These are phyloP conservation scores for Irpex sp. DNA, from an alignment of 1,284 basidiomycete species.

Conservation along the genomic window DNA sequence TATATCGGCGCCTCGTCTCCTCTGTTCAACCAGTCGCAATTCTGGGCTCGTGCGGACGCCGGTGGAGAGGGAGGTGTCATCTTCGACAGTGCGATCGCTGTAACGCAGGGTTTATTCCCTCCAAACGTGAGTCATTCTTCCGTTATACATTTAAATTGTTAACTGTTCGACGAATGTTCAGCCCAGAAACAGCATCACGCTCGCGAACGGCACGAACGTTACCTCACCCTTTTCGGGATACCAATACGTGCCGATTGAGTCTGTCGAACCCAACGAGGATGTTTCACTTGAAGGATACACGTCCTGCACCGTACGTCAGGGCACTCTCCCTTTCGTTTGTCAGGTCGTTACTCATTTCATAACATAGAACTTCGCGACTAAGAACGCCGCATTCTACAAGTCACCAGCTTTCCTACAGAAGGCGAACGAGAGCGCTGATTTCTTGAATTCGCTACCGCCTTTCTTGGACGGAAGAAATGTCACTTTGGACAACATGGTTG, in stretches of 20 bases:
- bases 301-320: constrained; percentile 31
- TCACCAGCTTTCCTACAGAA: constrained; percentile 33
- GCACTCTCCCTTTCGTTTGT: neutral
- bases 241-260: constrained; percentile 54
- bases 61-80: constrained; percentile 49
- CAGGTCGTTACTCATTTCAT: neutral
- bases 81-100: constrained; percentile 40
- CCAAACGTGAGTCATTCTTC: constrained; percentile 19
- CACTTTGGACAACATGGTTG: constrained; percentile 37
- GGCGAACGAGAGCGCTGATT: constrained; percentile 28
- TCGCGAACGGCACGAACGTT: constrained; percentile 46
- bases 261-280: constrained; percentile 38
- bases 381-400: constrained; percentile 26
- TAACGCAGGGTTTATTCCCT: constrained; percentile 45
- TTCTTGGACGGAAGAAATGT: constrained; percentile 37
- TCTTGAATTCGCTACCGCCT: constrained; percentile 33
- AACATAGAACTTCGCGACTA: constrained; percentile 24
- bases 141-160: neutral
- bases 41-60: constrained; percentile 38
- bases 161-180: neutral
- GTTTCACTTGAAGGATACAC: constrained; percentile 43
- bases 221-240: constrained; percentile 46
- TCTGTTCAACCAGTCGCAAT: constrained; percentile 30
- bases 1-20: constrained; percentile 21
- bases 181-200: constrained; percentile 25